These are phyloP conservation scores for Pyrenochaeta sp. DNA, from an alignment of 2,329 filamentous ascomycete species.

Conservation along the genomic window DNA sequence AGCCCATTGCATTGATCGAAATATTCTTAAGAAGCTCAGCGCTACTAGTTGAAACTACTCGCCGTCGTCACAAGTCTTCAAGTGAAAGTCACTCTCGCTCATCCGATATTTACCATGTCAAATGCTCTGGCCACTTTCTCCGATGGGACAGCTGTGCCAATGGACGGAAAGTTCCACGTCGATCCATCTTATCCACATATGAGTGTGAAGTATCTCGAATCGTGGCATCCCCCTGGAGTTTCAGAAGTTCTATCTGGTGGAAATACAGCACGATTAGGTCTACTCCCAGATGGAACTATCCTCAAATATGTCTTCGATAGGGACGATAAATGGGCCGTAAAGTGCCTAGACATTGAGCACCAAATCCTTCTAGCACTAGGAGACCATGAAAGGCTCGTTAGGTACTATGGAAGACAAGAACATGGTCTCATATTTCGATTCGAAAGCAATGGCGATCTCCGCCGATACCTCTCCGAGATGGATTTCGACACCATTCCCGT, in stretches of 20 bases:
- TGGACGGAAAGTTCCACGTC: conserved; percentile 24
- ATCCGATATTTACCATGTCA: conserved; percentile 7
- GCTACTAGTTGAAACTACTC: no score
- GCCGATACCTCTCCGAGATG: conserved; percentile 11
- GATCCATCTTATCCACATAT: conserved; percentile 16
- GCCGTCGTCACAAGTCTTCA: no score
- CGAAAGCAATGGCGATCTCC: conserved; percentile 18
- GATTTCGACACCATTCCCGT: conserved; percentile 12
- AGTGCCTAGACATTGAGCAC: conserved; percentile 19
- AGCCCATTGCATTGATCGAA: no score
- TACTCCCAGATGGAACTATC: conserved; percentile 18
- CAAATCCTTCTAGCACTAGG: conserved; percentile 17
- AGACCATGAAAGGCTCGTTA: conserved; percentile 16
- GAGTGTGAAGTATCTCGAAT: conserved; percentile 16
- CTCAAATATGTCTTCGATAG: conserved; percentile 22
- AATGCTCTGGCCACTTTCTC: conserved; percentile 16
- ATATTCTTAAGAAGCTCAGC: no score
- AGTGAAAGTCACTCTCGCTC: no score
- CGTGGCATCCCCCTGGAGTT: conserved; percentile 21
- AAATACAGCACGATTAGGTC: conserved; percentile 19
- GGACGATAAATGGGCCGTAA: conserved; percentile 15
- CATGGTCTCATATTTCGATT: conserved; percentile 16
- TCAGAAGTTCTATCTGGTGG: conserved; percentile 19
- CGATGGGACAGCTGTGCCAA: conserved; percentile 18
- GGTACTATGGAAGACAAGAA: conserved; percentile 17